A percentile compares a stretch with the other conserved stretches of the same genome.
These are phyloP conservation scores for Ceriops decandra DNA, from an alignment of 345 rosid species.

Conservation along the genomic window DNA sequence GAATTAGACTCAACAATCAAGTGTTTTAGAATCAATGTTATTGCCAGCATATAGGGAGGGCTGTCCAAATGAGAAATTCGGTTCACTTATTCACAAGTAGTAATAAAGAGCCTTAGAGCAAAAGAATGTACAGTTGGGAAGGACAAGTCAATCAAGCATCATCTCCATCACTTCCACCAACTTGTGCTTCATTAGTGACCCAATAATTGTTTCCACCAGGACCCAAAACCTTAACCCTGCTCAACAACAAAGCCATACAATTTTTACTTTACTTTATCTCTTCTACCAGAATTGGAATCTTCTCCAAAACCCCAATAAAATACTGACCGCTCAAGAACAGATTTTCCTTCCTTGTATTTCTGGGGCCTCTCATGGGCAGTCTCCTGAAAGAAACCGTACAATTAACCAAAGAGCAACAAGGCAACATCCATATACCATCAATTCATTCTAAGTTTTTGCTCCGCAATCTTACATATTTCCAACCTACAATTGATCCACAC, in stretches of 20 bases:
- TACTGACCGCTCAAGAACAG: constrained; percentile 89
- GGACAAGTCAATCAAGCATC: constrained; percentile 47
- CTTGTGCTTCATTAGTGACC: constrained; percentile 61
- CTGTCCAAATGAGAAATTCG: constrained; percentile 19
- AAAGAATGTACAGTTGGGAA: constrained; percentile 46
- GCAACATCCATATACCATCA: constrained; percentile 9
- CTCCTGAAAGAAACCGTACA: constrained; percentile 57
- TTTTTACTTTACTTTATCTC: constrained; percentile 5
- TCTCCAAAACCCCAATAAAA: constrained; percentile 6
- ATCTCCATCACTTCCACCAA: constrained; percentile 89
- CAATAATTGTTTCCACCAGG: constrained; percentile 89
- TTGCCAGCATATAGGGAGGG: constrained; percentile 16
- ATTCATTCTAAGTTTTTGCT: constrained; percentile 2
- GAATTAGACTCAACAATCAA: constrained; percentile 29
- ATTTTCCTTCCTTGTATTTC: constrained; percentile 98
- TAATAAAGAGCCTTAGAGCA: constrained; percentile 18
- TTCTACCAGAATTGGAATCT: constrained; percentile 9
- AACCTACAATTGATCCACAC: constrained; percentile 94
- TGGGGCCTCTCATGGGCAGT: constrained; percentile 80
- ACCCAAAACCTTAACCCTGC: constrained; percentile 85
- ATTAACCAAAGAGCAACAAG: constrained; percentile 23
- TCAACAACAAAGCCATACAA: constrained; percentile 28
- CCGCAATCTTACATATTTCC: constrained; percentile 85
- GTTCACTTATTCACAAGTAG: constrained; percentile 28
- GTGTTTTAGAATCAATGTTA: constrained; percentile 7